Evolutionary conservation across 371 early-diverging fungal species (phyloP), one percentile per base, ranked within the genome.

Genomic region (Capniomyces stellatus): DNA sequence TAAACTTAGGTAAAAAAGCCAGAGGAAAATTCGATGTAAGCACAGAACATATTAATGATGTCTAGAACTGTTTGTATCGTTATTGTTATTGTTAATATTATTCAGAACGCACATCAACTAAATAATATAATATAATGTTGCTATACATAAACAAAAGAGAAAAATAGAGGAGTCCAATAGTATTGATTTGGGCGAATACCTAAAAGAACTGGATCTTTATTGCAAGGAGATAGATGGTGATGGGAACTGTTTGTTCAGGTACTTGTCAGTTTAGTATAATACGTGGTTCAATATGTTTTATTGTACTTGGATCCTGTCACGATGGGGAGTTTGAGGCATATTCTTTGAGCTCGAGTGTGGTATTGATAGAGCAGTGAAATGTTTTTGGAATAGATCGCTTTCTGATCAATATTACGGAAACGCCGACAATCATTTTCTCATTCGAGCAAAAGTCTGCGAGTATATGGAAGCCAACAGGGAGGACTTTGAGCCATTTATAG

Each of bases 181-280:
- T n/a, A n/a, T n/a, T n/a, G n/a, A n/a, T n/a, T n/a, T n/a, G n/a
- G n/a, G n/a, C n/a, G 35, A 35, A 15, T 35, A 35, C 15, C 35
- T 49, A 28, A 27, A 49, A 30, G 49, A 49, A 28, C n/a, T 27
- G 23, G 69, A 72, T 21, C 63, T 82, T 21, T 75, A 75, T 47
- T 76, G 75, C 47, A 83, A 81, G 54, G 82, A 81, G 54, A 81
- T 87, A 43, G 59, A 70, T 23, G 87, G 88, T 29, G 89, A 90
- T 58, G 88, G 89, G 50, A 88, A 90, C 69, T 90, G 91, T 61
- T 63, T 85, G 42, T 87, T 84, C 60, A 71, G 83, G 75, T 72
- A 69, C 51, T 49, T 55, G 0, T 31, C 2, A 15, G 29, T 22
- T 28, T 29, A 2, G 43, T 22, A 46, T 25, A 3, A 29, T 46